phyloP scores from a whole-genome alignment of 176 grass and related monocot species.

The Oryza meridionalis region DNA sequence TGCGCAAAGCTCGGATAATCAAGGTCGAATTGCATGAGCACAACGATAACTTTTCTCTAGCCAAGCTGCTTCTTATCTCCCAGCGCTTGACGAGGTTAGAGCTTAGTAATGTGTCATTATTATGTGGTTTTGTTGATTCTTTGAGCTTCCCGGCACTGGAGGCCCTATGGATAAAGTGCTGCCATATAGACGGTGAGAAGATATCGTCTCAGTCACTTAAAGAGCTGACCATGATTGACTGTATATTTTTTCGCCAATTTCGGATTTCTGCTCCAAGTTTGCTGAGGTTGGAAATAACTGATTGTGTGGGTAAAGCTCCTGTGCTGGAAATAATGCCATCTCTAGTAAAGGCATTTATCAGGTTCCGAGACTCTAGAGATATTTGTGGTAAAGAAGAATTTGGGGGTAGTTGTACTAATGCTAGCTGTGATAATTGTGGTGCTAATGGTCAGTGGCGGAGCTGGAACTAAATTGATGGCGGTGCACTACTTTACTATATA shows the following conservation, averaged over 20 bases:
- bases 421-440: conserved; percentile 9
- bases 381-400: conserved; percentile 14
- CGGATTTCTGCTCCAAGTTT: conserved; percentile 19
- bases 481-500: no score
- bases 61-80: no score
- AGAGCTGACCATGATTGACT: conserved; percentile 3
- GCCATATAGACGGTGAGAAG: neutral
- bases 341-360: conserved; percentile 11
- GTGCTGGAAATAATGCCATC: conserved; percentile 30
- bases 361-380: conserved; percentile 9
- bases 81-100: no score
- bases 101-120: neutral
- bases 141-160: conserved; percentile 26
- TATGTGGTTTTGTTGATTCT: neutral
- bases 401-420: neutral
- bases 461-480: no score
- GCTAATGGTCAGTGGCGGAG: no score
- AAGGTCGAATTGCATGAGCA: no score
- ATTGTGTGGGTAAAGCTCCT: conserved; percentile 4
- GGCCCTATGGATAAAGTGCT: neutral
- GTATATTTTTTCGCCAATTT: neutral
- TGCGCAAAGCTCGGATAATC: no score
- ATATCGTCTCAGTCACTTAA: conserved; percentile 16
- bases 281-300: neutral
- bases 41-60: no score